Conservation (phyloP, 129 eudicot genomes). For the Tanacetum coccineum region DNA sequence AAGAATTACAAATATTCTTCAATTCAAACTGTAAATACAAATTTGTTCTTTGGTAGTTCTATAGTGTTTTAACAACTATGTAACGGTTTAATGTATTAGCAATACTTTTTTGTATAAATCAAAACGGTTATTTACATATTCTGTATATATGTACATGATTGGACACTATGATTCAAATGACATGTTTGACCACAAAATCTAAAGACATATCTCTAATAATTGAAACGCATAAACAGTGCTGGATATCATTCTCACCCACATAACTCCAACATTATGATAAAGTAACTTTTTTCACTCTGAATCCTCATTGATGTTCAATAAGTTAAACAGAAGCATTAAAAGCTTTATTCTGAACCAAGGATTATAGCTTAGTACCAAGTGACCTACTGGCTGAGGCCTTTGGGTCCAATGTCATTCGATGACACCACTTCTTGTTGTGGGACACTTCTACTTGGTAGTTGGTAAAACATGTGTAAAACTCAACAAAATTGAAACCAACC, state of each 20-base stretch:
- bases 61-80: neutral
- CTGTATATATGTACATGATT: neutral
- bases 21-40: neutral
- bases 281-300: conserved; percentile 16
- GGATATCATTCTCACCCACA: conserved; percentile 17
- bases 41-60: neutral
- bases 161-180: conserved; percentile 18
- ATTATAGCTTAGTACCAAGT: conserved; percentile 7
- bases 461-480: neutral
- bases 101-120: neutral
- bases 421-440: neutral
- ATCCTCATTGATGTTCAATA: conserved; percentile 9
- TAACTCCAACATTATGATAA: conserved; percentile 18
- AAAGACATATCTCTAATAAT: conserved; percentile 5
- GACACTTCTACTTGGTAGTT: neutral
- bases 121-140: neutral
- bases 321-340: conserved; percentile 21
- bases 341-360: conserved; percentile 10
- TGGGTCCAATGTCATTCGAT: conserved; percentile 1
- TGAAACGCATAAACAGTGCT: conserved; percentile 13
- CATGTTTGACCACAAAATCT: conserved; percentile 22
- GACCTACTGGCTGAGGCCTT: conserved; percentile 4
- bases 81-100: too few species aligned
- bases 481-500: neutral
- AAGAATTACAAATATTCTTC: neutral